Evolutionary conservation across 306 rosid species (phyloP).

Genomic region (Trichosanthes cucumerina): DNA sequence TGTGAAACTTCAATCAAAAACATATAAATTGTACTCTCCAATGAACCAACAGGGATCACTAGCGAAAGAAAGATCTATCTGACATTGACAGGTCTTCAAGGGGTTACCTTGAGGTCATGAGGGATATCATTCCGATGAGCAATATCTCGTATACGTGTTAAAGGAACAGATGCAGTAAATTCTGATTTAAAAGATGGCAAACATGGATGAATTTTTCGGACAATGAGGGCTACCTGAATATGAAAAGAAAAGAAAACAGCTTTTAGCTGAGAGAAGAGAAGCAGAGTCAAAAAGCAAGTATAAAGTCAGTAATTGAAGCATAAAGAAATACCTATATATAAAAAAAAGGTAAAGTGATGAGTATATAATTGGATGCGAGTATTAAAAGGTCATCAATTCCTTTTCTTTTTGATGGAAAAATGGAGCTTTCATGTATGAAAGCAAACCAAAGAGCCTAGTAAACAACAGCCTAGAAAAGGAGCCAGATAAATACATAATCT

Average conservation of each 20-base stretch:
- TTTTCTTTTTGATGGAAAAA: neutral
- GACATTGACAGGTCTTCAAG: slow-evolving; percentile 7
- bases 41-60: neutral
- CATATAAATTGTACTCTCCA: slow-evolving; percentile 4
- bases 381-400: neutral
- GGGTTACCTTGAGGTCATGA: slow-evolving; percentile 76
- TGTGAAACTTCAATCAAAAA: slow-evolving; percentile 15
- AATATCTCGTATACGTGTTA: slow-evolving; percentile 94
- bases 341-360: neutral
- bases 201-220: slow-evolving; percentile 90
- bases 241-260: slow-evolving; percentile 12
- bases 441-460: neutral
- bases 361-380: neutral
- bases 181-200: slow-evolving; percentile 97
- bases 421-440: neutral
- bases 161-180: slow-evolving; percentile 95
- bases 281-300: neutral
- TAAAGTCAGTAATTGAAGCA: neutral
- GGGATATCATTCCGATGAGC: slow-evolving; percentile 98
- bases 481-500: neutral
- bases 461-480: neutral
- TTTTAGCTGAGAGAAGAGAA: slow-evolving; percentile 17
- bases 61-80: slow-evolving; percentile 2
- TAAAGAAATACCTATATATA: neutral
- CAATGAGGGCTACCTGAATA: slow-evolving; percentile 65